Evolutionary conservation across 2,329 filamentous ascomycete species (phyloP), one percentile per base, ranked within the genome.

Genomic region (Penicillium sp.): DNA sequence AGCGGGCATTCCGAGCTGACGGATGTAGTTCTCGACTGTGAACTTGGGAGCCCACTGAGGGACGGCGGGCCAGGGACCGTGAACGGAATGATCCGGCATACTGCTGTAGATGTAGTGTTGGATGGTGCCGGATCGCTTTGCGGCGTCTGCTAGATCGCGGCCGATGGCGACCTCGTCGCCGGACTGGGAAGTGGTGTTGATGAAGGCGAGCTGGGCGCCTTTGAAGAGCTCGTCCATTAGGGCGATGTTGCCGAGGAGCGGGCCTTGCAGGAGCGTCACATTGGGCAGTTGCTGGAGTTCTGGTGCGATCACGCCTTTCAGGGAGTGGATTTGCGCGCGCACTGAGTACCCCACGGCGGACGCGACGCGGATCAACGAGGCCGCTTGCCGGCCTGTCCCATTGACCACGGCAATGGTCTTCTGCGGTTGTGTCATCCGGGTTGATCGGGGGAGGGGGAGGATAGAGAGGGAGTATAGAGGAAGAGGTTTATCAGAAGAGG

Each of bases 321-420:
- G 80, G 62, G 88, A 91, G 64, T 89, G 82, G 69, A 97, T 78
- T 73, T 97, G 93, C 28, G 90, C 93, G 64, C 88, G 87, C 50
- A 98, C 91, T 68, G 85, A 82, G 76, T 93, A 97, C 58, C 93
- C 93, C 49, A 97, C 85, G 53, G 93, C 93, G 39, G 88, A 88
- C 51, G 91, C 91, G 65, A 95, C 89, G 59, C 93, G 86, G 61
- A 96, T 93, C 64, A 98, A 83, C 52, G 90, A 96, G 51, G 91
- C 91, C 57, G 91, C 89, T 76, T 98, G 93, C 62, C 93, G 87
- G 64, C 93, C 93, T 68, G 88, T 91, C 66, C 88, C 88, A 73
- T 97, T 97, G 74, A 97, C 90, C 65, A 95, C 84, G 66, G 90
- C 91, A 64, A 95, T 88, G 48, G 87, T 93, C 74, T 90, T 93